Base-by-base conservation (phyloP, 768 basidiomycete species). In the Stropharia rugosoannulata region DNA sequence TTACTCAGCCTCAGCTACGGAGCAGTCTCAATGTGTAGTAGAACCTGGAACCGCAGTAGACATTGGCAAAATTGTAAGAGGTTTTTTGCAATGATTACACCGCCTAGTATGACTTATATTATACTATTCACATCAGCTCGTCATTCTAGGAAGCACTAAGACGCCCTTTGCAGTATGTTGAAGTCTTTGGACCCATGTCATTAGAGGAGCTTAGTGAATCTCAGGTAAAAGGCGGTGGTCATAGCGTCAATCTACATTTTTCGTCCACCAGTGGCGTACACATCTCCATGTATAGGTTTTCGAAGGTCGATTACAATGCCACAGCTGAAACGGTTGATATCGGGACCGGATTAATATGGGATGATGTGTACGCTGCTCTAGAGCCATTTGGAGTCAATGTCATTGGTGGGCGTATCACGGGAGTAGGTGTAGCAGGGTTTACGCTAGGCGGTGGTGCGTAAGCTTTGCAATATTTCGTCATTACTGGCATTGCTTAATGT, bases 211-310 rank as follows among this genome's bases (percentile, higher is more conserved):
- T 3, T 13, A n/a, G 4, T 22, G 25, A 39, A 32, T 45, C 45
- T 8, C 43, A 84, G 84, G 77, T 86, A 51, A 87, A 84, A 65
- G 79, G 84, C n/a, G 85, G 82, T 13, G 85, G 85, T 0, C 85
- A 87, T 64, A 56, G 79, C 0, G 61, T 74, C 2, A 85, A 84
- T 61, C 77, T 74, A 0, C 78, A 78, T 1, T 85, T 85, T 56
- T 83, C 83, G 0, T 86, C 86, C 0, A 86, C 85, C 0, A 57
- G 64, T 1, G 85, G 84, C 32, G 77, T 87, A 11, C 83, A 82
- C 12, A 85, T 87, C 7, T 68, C 80, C 7, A 79, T 86, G 81
- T 65, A 57, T 38, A 68, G 73, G 1, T 84, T 86, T 62, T 70
- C 72, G 4, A 57, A 76, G 15, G 74, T 82, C 18, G 68, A 51